Evolutionary conservation across 345 rosid species (phyloP), one percentile per base, ranked within the genome.

Genomic region (Moringa oleifera): DNA sequence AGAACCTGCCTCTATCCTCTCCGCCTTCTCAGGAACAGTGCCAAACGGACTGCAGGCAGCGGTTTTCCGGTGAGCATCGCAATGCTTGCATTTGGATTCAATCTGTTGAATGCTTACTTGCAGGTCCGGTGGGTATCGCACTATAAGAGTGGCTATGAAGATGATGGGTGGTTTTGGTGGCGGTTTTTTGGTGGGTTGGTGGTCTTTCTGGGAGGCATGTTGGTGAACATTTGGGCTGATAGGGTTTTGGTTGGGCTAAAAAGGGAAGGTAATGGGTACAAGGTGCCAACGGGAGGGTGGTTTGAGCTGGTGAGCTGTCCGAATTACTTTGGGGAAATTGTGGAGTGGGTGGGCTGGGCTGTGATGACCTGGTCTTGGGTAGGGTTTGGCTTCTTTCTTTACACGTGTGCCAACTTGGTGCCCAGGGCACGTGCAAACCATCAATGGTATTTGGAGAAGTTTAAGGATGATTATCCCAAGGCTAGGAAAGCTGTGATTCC

Each of bases 311-410:
- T 87, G 25, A 88, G 93, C 68, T 95, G 97, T 51, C 95, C 99
- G 2, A 91, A 91, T 56, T 91, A 95, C 65, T 76, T 85, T 0
- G 97, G 99, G 13, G 97, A 94, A 75, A 79, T 83, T 16, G 18
- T 74, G 63, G 97, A 94, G 79, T 94, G 95, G 99, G 49, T 80
- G 24, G 99, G 97, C 2, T 94, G 97, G 97, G 75, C 85, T 20
- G 58, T 88, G 61, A 90, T 91, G 95, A 85, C 88, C 3, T 91
- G 85, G 86, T 95, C 99, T 22, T 81, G 84, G 89, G 87, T 60
- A 12, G 99, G 97, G 2, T 47, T 91, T 24, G 47, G 97, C 81
- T 21, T 91, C 89, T 68, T 87, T 91, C 55, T 89, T 0, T 80
- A 79, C 77, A 85, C 99, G 15, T 95, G 85, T 33, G 83, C 87